phyloP scores from a whole-genome alignment of 1,139 yeast species.

The Yamadazyma taylorii region DNA sequence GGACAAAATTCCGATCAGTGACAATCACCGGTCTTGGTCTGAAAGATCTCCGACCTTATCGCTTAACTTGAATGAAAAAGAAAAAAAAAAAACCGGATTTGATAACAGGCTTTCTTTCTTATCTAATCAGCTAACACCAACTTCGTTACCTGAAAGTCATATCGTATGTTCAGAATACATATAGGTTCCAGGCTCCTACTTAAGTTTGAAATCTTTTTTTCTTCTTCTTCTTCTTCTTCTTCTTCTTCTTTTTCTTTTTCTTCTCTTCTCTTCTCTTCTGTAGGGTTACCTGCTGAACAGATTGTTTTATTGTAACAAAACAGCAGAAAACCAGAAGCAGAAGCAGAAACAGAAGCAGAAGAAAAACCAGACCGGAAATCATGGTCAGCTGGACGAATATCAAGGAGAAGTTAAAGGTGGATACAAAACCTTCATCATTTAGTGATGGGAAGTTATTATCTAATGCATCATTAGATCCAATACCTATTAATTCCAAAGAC shows the following conservation, averaged over 20 bases:
- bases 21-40: background rate
- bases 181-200: too few species aligned
- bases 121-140: background rate
- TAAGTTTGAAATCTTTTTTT: too few species aligned
- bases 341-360: too few species aligned
- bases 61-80: background rate
- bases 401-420: conserved; percentile 1
- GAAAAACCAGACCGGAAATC: background rate
- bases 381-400: background rate
- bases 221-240: too few species aligned
- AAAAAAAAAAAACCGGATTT: background rate
- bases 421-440: conserved; percentile 7
- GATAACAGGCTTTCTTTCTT: background rate
- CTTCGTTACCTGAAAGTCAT: too few species aligned
- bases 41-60: conserved; percentile 1
- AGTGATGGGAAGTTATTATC: conserved; percentile 12
- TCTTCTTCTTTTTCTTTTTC: too few species aligned
- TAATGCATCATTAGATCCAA: conserved; percentile 11
- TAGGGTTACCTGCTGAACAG: too few species aligned
- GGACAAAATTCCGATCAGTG: too few species aligned
- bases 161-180: too few species aligned
- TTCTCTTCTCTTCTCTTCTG: too few species aligned
- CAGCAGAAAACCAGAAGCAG: too few species aligned
- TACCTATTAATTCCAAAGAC: conserved; percentile 8
- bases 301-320: too few species aligned